Percentiles rank a stretch among this genome's conserved stretches.
Evolutionary conservation across 768 basidiomycete genomes (phyloP).

Genomic region (Naematelia aurantialba): DNA sequence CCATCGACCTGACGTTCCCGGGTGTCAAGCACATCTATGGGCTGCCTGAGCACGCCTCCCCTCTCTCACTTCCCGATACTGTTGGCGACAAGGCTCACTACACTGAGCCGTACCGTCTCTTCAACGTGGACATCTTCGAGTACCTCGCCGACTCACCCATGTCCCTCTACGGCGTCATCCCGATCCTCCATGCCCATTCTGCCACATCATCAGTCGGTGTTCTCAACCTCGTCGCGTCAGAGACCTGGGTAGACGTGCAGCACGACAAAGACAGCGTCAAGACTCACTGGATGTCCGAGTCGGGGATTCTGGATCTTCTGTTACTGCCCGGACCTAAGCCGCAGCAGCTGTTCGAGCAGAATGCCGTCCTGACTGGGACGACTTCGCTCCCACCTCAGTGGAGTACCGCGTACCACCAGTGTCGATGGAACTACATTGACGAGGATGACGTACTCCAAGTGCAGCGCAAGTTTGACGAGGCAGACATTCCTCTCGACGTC

Average conservation of each 20-base stretch:
- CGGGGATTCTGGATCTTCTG: slow-evolving; percentile 91
- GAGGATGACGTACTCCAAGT: slow-evolving; percentile 81
- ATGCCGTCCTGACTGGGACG: slow-evolving; percentile 76
- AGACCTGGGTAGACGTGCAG: slow-evolving; percentile 90
- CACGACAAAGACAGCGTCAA: slow-evolving; percentile 59
- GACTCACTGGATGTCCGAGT: slow-evolving; percentile 97
- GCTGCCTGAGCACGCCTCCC: slow-evolving; percentile 92
- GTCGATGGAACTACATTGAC: slow-evolving; percentile 95
- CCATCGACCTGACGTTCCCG: slow-evolving; percentile 88
- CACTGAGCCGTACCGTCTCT: slow-evolving; percentile 88
- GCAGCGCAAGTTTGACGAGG: slow-evolving; percentile 83
- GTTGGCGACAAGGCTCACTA: slow-evolving; percentile 65
- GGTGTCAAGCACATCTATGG: slow-evolving; percentile 87
- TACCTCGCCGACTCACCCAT: slow-evolving; percentile 64
- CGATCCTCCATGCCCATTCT: slow-evolving; percentile 88
- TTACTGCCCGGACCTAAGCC: slow-evolving; percentile 88
- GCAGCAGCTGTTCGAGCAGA: slow-evolving; percentile 76
- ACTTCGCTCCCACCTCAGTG: slow-evolving; percentile 85
- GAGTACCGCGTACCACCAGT: slow-evolving; percentile 93
- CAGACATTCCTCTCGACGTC: slow-evolving; percentile 90
- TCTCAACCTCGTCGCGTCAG: slow-evolving; percentile 80
- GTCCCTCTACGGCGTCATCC: slow-evolving; percentile 87
- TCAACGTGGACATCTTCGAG: slow-evolving; percentile 94
- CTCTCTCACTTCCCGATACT: slow-evolving; percentile 81
- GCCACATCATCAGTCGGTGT: slow-evolving; percentile 81